Base-by-base conservation (phyloP, 495 filamentous ascomycete species). In the Hypoxylon subgilvum region DNA sequence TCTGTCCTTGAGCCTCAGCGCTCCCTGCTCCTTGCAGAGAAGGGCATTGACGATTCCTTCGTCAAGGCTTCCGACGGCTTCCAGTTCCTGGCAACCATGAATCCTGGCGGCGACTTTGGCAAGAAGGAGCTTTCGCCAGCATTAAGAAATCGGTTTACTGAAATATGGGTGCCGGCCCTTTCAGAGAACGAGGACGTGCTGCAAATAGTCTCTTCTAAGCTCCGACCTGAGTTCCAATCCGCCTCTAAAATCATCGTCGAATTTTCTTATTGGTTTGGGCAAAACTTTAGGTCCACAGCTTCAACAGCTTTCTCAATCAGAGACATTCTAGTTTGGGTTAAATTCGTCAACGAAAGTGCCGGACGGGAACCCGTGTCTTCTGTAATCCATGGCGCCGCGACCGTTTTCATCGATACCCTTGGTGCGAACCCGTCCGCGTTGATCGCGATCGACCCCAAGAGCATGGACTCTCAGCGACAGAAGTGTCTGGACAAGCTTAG, bases 61-160 rank as follows among this genome's bases (percentile, higher is more conserved):
- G 78, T 99, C 31, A 78, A 81, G 30, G 95, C 88, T 16, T 71
- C 80, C n/a, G 79, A 86, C 21, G 91, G 89, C 1, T 99, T 97
- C 73, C 93, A 97, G 68, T 96, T 97, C 67, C 77, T 97, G 39
- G 93, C 95, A 12, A 99, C 95, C 2, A 99, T 99, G 95, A 99
- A 99, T 60, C 95, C 95, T 6, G 95, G 94, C 30, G 95, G 95
- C 48, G 95, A 99, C 66, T 97, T 96, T 69, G 95, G 95, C 49
- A 99, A 99, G 69, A 88, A 88, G 61, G 95, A 99, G 70, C 85
- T 99, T 38, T 97, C 95, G 2, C 92, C 93, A 4, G 95, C 95
- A 18, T 78, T 99, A 46, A 83, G 95, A 18, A 97, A 99, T 69
- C 88, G 95, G 32, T 97, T 99, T 75, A 99, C 95, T 0, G 95